phyloP scores from a whole-genome alignment of 73 alveolate species.

The Halteria grandinella region DNA sequence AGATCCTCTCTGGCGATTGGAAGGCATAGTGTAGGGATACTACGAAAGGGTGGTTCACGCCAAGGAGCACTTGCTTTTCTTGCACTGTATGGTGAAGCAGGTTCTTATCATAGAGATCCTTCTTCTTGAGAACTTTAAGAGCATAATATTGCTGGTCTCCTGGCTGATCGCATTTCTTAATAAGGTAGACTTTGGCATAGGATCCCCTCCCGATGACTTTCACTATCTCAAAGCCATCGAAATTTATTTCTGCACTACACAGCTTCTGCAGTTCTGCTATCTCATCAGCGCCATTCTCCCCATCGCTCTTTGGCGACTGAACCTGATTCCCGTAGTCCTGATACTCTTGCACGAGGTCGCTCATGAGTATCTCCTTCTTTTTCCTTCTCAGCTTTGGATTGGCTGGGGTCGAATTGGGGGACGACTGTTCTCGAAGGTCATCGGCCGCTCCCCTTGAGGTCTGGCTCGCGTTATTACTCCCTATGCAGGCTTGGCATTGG shows the following conservation, averaged over 20 bases:
- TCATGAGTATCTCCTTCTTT: too few relatives aligned
- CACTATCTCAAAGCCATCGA: conserved; percentile 54
- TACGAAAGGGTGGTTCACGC: conserved; percentile 77
- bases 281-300: too few relatives aligned
- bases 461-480: too few relatives aligned
- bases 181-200: conserved; percentile 66
- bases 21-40: conserved; percentile 75
- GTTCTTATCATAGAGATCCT: conserved; percentile 65
- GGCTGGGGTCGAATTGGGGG: too few relatives aligned
- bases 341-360: too few relatives aligned
- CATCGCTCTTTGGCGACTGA: too few relatives aligned
- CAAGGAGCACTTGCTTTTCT: conserved; percentile 73
- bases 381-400: too few relatives aligned
- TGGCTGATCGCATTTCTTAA: not conserved
- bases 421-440: too few relatives aligned
- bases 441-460: too few relatives aligned
- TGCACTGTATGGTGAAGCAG: conserved; percentile 75
- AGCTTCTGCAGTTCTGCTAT: too few relatives aligned
- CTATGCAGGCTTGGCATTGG: too few relatives aligned
- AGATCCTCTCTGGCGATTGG: conserved; percentile 85
- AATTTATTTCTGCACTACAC: conserved; percentile 17
- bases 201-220: conserved; percentile 74
- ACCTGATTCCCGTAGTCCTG: too few relatives aligned
- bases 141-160: conserved; percentile 75
- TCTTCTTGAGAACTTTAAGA: conserved; percentile 78